These are phyloP conservation scores for Stagonosporopsis chrysanthemi DNA, from an alignment of 2,329 filamentous ascomycete species.

Conservation along the genomic window DNA sequence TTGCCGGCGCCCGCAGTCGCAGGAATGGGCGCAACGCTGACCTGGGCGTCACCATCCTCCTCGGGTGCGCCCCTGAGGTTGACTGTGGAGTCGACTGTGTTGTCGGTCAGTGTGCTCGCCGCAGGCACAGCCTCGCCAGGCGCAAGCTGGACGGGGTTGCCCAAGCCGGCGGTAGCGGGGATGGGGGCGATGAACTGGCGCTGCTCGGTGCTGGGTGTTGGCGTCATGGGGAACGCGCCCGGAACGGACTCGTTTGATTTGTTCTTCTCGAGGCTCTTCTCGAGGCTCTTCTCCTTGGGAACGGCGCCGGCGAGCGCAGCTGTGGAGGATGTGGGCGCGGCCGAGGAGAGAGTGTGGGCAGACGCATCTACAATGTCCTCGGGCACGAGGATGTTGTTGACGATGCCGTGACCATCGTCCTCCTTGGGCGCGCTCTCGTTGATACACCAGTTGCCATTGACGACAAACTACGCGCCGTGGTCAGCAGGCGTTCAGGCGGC, in stretches of 20 bases:
- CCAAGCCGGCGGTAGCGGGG: slow-evolving; percentile 63
- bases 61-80: slow-evolving; percentile 44
- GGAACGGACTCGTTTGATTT: slow-evolving; percentile 55
- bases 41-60: slow-evolving; percentile 44
- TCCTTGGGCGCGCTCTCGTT: slow-evolving; percentile 84
- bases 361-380: slow-evolving; percentile 69
- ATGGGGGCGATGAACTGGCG: slow-evolving; percentile 66
- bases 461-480: slow-evolving; percentile 75
- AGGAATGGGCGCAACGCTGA: slow-evolving; percentile 67
- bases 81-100: slow-evolving; percentile 71
- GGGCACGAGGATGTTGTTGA: slow-evolving; percentile 89
- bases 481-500: slow-evolving; percentile 27
- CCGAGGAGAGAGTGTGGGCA: slow-evolving; percentile 68
- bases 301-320: slow-evolving; percentile 72
- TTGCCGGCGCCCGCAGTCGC: slow-evolving; percentile 71
- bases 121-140: slow-evolving; percentile 84
- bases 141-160: slow-evolving; percentile 81
- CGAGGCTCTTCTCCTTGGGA: slow-evolving; percentile 61
- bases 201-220: slow-evolving; percentile 56
- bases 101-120: slow-evolving; percentile 66
- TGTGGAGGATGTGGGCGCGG: slow-evolving; percentile 74
- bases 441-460: slow-evolving; percentile 88
- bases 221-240: slow-evolving; percentile 77
- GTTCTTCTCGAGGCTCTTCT: slow-evolving; percentile 45
- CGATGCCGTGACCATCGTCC: slow-evolving; percentile 80